phyloP scores from a whole-genome alignment of 2,329 filamentous ascomycete genomes.

The Ceratocystiopsis sp. region DNA sequence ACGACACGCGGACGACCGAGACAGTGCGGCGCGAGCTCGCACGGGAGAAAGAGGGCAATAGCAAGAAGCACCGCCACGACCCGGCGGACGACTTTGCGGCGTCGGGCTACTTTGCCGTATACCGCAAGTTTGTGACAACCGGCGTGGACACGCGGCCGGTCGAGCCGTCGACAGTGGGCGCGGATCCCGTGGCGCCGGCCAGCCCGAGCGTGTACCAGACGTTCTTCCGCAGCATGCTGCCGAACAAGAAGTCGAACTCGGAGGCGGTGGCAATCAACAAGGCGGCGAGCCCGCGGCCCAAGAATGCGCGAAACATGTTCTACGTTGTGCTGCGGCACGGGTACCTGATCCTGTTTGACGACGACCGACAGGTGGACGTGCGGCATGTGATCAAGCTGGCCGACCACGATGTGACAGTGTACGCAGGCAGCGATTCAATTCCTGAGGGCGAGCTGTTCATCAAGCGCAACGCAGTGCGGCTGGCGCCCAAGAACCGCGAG shows the following conservation, averaged over 20 bases:
- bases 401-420: slow-evolving; percentile 72
- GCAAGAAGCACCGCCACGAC: slow-evolving; percentile 31
- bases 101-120: slow-evolving; percentile 89
- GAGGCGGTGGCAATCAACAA: slow-evolving; percentile 26
- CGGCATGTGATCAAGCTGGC: slow-evolving; percentile 88
- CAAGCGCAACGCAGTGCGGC: slow-evolving; percentile 76
- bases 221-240: slow-evolving; percentile 95
- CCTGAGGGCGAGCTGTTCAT: slow-evolving; percentile 91
- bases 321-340: slow-evolving; percentile 88
- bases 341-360: slow-evolving; percentile 94
- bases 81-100: slow-evolving; percentile 57
- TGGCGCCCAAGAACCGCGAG: slow-evolving; percentile 44
- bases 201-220: slow-evolving; percentile 94
- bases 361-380: slow-evolving; percentile 86
- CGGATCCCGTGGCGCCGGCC: slow-evolving; percentile 54
- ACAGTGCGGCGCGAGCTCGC: slow-evolving; percentile 3
- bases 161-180: slow-evolving; percentile 64
- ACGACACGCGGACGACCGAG: slow-evolving; percentile 48
- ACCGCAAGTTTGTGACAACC: slow-evolving; percentile 78
- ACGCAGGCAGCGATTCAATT: slow-evolving; percentile 54
- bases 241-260: slow-evolving; percentile 43
- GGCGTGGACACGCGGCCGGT: slow-evolving; percentile 87
- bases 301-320: slow-evolving; percentile 71
- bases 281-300: slow-evolving; percentile 33
- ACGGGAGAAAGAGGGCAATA: slow-evolving; percentile 27